These are phyloP conservation scores for Gloeopeniophorella convolvens DNA, from an alignment of 768 basidiomycete species.

Conservation along the genomic window DNA sequence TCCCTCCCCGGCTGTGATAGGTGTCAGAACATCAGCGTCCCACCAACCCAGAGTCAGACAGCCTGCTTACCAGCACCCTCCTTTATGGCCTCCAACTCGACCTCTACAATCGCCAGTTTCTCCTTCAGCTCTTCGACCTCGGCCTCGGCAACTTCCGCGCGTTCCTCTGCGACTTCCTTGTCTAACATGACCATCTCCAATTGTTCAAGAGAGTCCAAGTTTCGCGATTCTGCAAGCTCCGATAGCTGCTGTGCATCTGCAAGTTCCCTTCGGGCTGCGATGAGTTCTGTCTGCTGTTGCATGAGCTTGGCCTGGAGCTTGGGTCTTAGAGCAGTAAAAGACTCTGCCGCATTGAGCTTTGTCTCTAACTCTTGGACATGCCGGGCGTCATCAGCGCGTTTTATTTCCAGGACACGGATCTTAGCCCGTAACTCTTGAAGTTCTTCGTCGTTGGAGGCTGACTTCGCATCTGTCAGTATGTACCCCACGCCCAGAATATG, in stretches of 20 bases:
- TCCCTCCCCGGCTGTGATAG: constrained; percentile 26
- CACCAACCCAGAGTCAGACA: background rate
- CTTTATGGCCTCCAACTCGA: constrained; percentile 76
- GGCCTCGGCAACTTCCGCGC: constrained; percentile 68
- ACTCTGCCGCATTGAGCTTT: constrained; percentile 77
- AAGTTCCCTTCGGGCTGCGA: constrained; percentile 65
- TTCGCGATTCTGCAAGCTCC: constrained; percentile 58
- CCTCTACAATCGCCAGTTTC: constrained; percentile 67
- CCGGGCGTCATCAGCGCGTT: constrained; percentile 81
- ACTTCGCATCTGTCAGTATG: background rate
- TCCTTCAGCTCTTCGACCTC: constrained; percentile 80
- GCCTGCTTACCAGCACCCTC: constrained; percentile 37
- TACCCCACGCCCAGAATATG: background rate
- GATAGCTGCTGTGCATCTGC: constrained; percentile 73
- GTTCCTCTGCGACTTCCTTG: constrained; percentile 94
- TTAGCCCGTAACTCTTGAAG: constrained; percentile 79
- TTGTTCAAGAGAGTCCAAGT: constrained; percentile 80
- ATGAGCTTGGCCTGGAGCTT: constrained; percentile 88
- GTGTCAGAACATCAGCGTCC: background rate
- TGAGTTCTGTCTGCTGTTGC: constrained; percentile 73
- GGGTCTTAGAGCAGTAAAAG: constrained; percentile 76
- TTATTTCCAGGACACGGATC: constrained; percentile 77
- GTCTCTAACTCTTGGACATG: constrained; percentile 79
- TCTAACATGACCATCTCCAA: constrained; percentile 94
- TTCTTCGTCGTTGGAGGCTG: constrained; percentile 43